Evolutionary conservation across 352 stramenopile species (phyloP).

Genomic region (Globisporangium ultimum): DNA sequence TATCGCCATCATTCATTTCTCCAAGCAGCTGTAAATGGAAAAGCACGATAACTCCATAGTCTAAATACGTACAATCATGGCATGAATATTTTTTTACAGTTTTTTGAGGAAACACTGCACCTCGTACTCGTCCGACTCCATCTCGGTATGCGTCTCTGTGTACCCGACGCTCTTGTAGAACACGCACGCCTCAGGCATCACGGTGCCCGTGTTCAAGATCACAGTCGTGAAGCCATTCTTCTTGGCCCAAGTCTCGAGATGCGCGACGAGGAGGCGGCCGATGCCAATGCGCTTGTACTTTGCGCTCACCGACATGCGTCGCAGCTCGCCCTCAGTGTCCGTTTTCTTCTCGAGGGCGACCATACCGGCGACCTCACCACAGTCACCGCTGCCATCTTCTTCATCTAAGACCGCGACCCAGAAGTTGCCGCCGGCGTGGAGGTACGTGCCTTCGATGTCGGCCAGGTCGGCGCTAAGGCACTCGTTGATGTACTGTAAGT

Average conservation of each 20-base stretch:
- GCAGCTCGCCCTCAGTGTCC: constrained; percentile 7
- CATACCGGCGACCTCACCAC: constrained; percentile 12
- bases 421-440: constrained; percentile 32
- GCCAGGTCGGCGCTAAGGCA: constrained; percentile 26
- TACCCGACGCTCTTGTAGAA: constrained; percentile 9
- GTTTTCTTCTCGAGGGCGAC: constrained; percentile 8
- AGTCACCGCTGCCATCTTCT: not conserved
- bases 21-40: too few species aligned
- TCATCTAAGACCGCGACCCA: constrained; percentile 24
- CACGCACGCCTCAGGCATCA: constrained; percentile 1
- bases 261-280: constrained; percentile 9
- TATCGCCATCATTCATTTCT: too few species aligned
- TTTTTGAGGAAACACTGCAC: constrained; percentile 3
- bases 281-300: constrained; percentile 6
- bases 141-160: constrained; percentile 1
- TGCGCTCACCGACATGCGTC: constrained; percentile 6
- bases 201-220: constrained; percentile 12
- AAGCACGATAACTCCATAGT: too few species aligned
- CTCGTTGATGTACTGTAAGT: constrained; percentile 17
- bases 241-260: constrained; percentile 14
- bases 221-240: constrained; percentile 4
- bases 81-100: not conserved
- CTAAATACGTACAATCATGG: too few species aligned
- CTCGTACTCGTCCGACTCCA: constrained; percentile 3
- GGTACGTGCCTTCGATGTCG: constrained; percentile 32